A percentile compares a stretch with the other conserved stretches of the same genome.
phyloP scores from a whole-genome alignment of 148 eudicot species.

The Rhododendron vialii region DNA sequence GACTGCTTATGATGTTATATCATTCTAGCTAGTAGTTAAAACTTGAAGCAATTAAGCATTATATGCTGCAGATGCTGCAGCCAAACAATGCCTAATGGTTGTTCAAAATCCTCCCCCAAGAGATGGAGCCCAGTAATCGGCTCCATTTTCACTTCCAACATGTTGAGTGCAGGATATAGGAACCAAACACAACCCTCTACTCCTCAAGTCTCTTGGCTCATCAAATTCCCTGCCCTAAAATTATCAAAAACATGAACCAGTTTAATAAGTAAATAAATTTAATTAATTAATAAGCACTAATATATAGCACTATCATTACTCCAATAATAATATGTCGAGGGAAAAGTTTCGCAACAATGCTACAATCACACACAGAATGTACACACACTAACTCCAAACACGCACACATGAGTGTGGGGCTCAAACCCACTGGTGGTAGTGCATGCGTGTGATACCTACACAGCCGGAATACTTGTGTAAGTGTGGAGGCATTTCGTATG shows the following conservation, averaged over 20 bases:
- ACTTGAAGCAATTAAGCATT: neutral
- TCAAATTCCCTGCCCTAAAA: constrained; percentile 29
- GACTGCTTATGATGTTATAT: constrained; percentile 45
- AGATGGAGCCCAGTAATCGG: constrained; percentile 72
- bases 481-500: neutral
- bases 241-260: neutral
- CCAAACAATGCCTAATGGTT: constrained; percentile 7
- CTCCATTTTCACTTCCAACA: constrained; percentile 61
- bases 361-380: neutral
- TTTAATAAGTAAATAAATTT: neutral
- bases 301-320: neutral
- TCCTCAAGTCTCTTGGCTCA: constrained; percentile 49
- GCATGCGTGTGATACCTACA: neutral
- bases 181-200: constrained; percentile 75
- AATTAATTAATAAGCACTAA: neutral
- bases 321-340: neutral
- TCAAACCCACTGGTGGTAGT: neutral
- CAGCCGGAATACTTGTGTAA: neutral
- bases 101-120: constrained; percentile 48
- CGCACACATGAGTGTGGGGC: neutral
- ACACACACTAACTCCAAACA: neutral
- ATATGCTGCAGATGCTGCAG: neutral
- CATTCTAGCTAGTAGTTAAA: constrained; percentile 12
- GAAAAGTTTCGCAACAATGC: neutral
- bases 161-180: constrained; percentile 60